These are phyloP conservation scores for Elsinoe batatas DNA, from an alignment of 2,329 filamentous ascomycete species.

Conservation along the genomic window DNA sequence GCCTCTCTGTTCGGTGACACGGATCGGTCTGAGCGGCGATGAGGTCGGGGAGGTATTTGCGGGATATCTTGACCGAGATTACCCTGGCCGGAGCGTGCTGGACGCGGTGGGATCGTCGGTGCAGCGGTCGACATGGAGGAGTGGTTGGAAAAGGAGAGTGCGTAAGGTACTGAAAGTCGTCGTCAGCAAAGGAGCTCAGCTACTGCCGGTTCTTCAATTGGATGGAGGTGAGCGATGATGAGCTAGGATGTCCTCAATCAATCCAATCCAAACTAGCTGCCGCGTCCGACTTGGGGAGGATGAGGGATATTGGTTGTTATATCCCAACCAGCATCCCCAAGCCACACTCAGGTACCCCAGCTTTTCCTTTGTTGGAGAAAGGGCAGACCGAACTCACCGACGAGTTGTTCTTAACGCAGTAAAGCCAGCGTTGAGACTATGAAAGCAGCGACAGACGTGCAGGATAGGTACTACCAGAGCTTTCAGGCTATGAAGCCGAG, in stretches of 20 bases:
- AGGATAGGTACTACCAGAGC: background rate
- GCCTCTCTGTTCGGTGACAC: slow-evolving; percentile 66
- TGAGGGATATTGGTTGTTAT: background rate
- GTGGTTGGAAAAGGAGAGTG: background rate
- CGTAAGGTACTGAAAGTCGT: background rate
- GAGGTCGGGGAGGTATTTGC: slow-evolving; percentile 69
- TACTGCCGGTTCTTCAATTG: too few species aligned
- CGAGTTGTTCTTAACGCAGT: background rate
- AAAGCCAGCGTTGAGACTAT: background rate
- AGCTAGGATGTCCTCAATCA: too few species aligned
- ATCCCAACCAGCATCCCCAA: slow-evolving; percentile 1
- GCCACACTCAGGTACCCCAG: slow-evolving; percentile 3
- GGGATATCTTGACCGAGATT: slow-evolving; percentile 48
- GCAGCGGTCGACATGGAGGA: slow-evolving; percentile 22
- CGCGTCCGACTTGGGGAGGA: too few species aligned
- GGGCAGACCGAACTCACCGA: background rate
- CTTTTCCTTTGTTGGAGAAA: slow-evolving; percentile 2
- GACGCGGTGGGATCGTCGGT: slow-evolving; percentile 54
- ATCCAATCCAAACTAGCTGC: background rate
- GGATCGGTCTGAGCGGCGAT: slow-evolving; percentile 60
- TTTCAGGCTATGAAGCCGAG: background rate
- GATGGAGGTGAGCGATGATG: too few species aligned
- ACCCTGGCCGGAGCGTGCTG: slow-evolving; percentile 43
- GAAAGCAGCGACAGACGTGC: background rate
- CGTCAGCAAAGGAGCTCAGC: slow-evolving; percentile 6